Base-by-base conservation (phyloP, 768 basidiomycete species). In the Amylocystis lapponica region DNA sequence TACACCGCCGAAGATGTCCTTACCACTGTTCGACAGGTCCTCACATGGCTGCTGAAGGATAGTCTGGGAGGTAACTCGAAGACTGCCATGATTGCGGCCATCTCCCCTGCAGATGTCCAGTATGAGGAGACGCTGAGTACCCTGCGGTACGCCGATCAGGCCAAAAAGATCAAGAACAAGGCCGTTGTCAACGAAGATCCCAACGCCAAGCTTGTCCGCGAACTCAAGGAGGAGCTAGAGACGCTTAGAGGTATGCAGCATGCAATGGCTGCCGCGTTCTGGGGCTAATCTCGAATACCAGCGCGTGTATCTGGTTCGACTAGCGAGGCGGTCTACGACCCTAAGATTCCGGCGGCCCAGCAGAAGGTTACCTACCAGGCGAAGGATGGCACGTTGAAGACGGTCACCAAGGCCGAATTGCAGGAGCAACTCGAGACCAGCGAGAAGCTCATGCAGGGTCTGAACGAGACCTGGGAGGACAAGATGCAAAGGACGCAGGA, bases 151-250 rank as follows among this genome's bases (percentile, higher is more conserved):
- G 96, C 96, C 54, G 93, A 96, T 73, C 91, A 91, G 62, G 94
- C 95, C 26, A 99, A 99, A 84, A 95, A 95, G 83, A 99, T 99
- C 68, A 97, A 94, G 82, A 99, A 97, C 67, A 95, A 97, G 71
- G 95, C 96, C 13, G 81, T 98, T 46, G 89, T 99, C 52, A 99
- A 99, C 67, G 96, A 99, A 69, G 96, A 99, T 76, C 96, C 96
- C 25, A 99, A 97, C 57, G 95, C 95, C 59, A 97, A 92, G 71
- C 85, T 99, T 45, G 94, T 99, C 45, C 84, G 94, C 36, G 95
- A 98, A 66, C 86, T 99, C 63, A 99, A 98, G 66, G 96, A 98
- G 70, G 96, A 99, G 66, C 71, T 99, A 33, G 90, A 95, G 61
- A 72, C 87, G 68, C 83, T 97, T 35, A 78, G 92, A 72, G 84